Evolutionary conservation across 768 basidiomycete species (phyloP).

Genomic region (Hygrocybe coccinea): DNA sequence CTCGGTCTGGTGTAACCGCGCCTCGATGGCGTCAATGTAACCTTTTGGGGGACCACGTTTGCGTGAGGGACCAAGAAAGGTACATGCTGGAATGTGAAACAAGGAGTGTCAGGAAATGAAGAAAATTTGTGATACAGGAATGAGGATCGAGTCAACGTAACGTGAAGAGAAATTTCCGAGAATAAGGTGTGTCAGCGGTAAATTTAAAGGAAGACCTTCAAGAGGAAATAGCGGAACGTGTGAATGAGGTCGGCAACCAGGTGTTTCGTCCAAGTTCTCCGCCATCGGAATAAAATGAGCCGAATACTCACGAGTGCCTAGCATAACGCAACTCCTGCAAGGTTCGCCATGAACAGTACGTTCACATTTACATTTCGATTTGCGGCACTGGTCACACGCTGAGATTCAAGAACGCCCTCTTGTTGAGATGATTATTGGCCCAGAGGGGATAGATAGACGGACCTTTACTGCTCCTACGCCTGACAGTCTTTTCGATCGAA

Average conservation of each 20-base stretch:
- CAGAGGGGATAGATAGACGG: conserved; percentile 11
- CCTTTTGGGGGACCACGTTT: conserved; percentile 89
- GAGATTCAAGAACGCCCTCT: conserved; percentile 4
- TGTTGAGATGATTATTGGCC: neutral
- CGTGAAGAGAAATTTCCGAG: neutral
- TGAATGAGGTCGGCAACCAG: no score
- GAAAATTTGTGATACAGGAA: no score
- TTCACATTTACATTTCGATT: conserved; percentile 89
- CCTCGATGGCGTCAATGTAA: conserved; percentile 93
- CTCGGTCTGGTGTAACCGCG: conserved; percentile 85
- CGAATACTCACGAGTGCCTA: conserved; percentile 58
- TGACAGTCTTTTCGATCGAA: conserved; percentile 46
- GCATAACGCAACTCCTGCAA: conserved; percentile 73
- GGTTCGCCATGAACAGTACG: conserved; percentile 53
- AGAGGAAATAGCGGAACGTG: no score
- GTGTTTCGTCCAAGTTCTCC: no score
- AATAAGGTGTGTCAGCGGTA: neutral
- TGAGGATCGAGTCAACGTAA: neutral
- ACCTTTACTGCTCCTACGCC: conserved; percentile 78
- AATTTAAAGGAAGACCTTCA: neutral
- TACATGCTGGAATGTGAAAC: conserved; percentile 50
- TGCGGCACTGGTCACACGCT: conserved; percentile 88
- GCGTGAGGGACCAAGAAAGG: conserved; percentile 72
- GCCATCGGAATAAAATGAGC: conserved; percentile 1
- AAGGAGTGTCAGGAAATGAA: conserved; percentile 3